Evolutionary conservation across 768 basidiomycete species (phyloP).

Genomic region (Kondoa malvinella): DNA sequence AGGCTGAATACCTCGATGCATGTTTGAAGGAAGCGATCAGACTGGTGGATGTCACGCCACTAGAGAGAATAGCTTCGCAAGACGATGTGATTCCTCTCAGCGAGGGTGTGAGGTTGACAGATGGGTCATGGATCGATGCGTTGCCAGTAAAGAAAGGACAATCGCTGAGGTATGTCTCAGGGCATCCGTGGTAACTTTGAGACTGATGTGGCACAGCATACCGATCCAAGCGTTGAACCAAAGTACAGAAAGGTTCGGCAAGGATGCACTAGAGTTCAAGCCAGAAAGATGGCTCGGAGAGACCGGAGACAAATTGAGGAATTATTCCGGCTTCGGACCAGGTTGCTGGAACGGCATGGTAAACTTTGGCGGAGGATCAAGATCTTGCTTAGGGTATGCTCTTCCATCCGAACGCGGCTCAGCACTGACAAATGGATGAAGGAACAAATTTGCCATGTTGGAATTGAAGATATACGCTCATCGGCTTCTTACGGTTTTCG

Average conservation of each 20-base stretch:
- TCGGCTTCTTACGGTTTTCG: not conserved
- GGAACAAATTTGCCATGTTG: conserved; percentile 6
- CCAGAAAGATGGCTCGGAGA: conserved; percentile 30
- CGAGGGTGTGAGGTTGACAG: not conserved
- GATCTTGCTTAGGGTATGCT: conserved; percentile 5
- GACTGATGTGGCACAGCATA: not conserved
- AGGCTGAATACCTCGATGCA: not conserved
- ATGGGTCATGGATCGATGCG: not conserved
- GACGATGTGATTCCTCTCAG: conserved; percentile 1
- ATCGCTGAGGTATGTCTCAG: not conserved
- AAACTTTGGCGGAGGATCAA: conserved; percentile 3
- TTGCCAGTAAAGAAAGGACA: conserved; percentile 7
- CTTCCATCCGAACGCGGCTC: not conserved
- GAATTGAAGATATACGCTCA: conserved; percentile 5
- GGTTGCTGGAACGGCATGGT: conserved; percentile 7
- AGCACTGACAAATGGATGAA: not conserved
- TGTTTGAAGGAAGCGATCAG: not conserved
- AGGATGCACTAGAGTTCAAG: conserved; percentile 30
- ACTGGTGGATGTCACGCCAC: not conserved
- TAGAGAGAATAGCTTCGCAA: not conserved
- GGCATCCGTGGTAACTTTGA: not conserved
- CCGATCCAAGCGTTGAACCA: conserved; percentile 26
- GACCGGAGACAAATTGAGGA: conserved; percentile 12
- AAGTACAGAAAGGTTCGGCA: conserved; percentile 30
- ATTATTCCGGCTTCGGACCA: conserved; percentile 5